phyloP scores from a whole-genome alignment of 257 asterid genomes.

The Solanum acaule region DNA sequence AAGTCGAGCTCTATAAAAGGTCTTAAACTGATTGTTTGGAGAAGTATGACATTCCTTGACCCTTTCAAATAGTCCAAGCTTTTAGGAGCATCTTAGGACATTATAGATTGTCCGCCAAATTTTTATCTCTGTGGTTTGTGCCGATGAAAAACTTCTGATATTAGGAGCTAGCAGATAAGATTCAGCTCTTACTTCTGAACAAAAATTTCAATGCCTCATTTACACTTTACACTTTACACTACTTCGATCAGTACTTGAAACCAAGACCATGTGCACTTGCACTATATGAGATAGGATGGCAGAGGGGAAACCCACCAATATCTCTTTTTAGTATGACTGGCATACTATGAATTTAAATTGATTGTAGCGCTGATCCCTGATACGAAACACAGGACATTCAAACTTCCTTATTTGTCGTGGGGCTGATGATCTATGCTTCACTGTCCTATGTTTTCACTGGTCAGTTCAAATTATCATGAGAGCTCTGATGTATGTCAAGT shows the following conservation, averaged over 20 bases:
- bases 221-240: background rate
- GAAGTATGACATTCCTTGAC: background rate
- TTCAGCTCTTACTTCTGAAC: background rate
- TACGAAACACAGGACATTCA: background rate
- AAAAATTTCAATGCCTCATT: background rate
- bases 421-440: background rate
- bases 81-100: background rate
- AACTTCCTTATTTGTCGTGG: background rate
- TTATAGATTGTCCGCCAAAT: background rate
- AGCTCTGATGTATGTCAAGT: background rate
- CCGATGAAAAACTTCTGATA: background rate
- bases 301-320: background rate
- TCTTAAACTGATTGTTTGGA: background rate
- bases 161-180: background rate
- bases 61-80: background rate
- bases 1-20: background rate
- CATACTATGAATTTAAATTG: background rate
- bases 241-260: background rate
- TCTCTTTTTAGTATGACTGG: background rate
- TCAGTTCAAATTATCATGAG: background rate
- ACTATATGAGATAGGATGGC: background rate
- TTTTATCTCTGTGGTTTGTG: background rate
- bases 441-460: background rate
- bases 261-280: background rate
- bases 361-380: background rate